Evolutionary conservation across 805 yeast species (phyloP).

Genomic region (Cyberlindnera xishuangbannaensis): DNA sequence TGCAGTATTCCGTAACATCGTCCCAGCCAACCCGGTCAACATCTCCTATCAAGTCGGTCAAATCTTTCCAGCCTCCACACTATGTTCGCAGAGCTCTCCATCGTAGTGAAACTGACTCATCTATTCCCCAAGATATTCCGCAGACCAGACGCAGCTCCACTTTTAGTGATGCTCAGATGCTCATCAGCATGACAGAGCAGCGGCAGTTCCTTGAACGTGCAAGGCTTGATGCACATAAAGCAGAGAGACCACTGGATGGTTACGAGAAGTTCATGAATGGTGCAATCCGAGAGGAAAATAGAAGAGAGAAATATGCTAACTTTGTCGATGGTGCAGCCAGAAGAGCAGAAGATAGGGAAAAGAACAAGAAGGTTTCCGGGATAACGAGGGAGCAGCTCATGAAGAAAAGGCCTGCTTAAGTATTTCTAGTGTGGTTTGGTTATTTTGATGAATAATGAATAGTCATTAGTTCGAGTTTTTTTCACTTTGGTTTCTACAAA

Average conservation of each 20-base stretch:
- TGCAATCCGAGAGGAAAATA: constrained; percentile 17
- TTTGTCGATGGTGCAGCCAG: constrained; percentile 20
- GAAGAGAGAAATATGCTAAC: constrained; percentile 13
- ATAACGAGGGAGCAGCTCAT: constrained; percentile 10
- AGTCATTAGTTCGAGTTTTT: too few species aligned
- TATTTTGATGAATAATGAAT: too few species aligned
- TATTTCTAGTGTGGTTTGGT: too few species aligned
- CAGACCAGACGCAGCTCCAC: constrained; percentile 1
- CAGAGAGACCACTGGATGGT: constrained; percentile 5
- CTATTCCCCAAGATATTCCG: not conserved
- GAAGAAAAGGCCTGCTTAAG: constrained; percentile 4
- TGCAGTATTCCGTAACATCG: constrained; percentile 20
- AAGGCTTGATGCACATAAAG: constrained; percentile 8
- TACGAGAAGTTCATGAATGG: constrained; percentile 22
- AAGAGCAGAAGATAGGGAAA: constrained; percentile 14
- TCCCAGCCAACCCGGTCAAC: constrained; percentile 7
- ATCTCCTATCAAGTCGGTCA: constrained; percentile 8
- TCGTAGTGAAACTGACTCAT: constrained; percentile 10
- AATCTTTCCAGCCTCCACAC: too few species aligned
- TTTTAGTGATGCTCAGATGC: constrained; percentile 7
- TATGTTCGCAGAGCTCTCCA: constrained; percentile 1
- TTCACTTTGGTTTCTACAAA: too few species aligned
- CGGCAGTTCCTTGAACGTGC: constrained; percentile 16
- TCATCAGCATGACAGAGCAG: constrained; percentile 18
- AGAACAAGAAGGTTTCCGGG: constrained; percentile 16